Percentiles rank a stretch among this genome's conserved stretches.
phyloP scores from a whole-genome alignment of 768 basidiomycete genomes.

The Kwoniella europaea region DNA sequence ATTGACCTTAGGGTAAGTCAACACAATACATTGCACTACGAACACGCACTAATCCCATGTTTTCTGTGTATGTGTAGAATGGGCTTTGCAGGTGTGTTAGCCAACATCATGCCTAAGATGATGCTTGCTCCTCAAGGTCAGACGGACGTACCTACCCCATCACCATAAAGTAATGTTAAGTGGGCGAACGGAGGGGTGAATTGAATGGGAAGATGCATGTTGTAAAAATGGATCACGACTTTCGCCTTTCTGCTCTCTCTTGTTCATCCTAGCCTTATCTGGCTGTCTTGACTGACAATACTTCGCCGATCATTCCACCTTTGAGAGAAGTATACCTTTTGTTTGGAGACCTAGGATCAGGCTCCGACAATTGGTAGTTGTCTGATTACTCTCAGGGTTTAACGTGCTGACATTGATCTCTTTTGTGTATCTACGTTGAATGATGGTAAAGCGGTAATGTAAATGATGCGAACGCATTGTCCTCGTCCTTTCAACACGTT shows the following conservation, averaged over 20 bases:
- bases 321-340: not conserved
- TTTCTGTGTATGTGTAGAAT: slow-evolving; percentile 22
- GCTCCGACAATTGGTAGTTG: not conserved
- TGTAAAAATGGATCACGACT: slow-evolving; percentile 1
- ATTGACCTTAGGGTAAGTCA: slow-evolving; percentile 41
- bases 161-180: not conserved
- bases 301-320: not conserved
- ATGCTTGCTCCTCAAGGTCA: slow-evolving; percentile 34
- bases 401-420: not conserved
- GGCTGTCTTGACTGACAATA: too few species aligned
- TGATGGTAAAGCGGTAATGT: not conserved
- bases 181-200: not conserved
- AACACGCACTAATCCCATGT: slow-evolving; percentile 2
- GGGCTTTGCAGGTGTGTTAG: slow-evolving; percentile 44
- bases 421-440: not conserved
- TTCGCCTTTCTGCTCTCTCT: too few species aligned
- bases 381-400: not conserved
- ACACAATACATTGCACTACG: too few species aligned
- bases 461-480: slow-evolving; percentile 6
- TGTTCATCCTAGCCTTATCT: too few species aligned
- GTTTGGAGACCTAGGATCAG: not conserved
- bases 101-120: slow-evolving; percentile 37
- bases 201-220: slow-evolving; percentile 13
- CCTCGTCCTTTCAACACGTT: slow-evolving; percentile 18
- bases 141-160: slow-evolving; percentile 9